phyloP scores from a whole-genome alignment of 1,284 basidiomycete species.

The Leccinum colubrinum region DNA sequence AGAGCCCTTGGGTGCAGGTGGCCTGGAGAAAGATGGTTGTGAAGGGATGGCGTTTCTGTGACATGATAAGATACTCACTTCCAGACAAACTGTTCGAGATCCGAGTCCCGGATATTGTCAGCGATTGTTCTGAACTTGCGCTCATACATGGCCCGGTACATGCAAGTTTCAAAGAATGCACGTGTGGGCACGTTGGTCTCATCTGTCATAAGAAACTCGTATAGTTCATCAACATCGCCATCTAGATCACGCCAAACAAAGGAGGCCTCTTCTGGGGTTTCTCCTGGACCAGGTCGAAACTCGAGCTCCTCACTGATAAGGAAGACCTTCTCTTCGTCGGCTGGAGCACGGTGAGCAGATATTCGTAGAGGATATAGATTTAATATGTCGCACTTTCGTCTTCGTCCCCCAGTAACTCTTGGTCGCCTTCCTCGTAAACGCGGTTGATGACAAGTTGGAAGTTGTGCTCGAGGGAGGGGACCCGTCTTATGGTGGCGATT shows the following conservation, averaged over 20 bases:
- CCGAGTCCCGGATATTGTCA: conserved; percentile 64
- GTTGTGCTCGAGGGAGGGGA: conserved; percentile 79
- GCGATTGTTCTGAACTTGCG: conserved; percentile 79
- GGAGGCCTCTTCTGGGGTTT: conserved; percentile 77
- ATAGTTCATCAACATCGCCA: conserved; percentile 78
- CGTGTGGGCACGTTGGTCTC: conserved; percentile 84
- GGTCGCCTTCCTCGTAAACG: conserved; percentile 94
- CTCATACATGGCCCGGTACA: conserved; percentile 94
- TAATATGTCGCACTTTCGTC: conserved; percentile 76
- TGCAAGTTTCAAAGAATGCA: conserved; percentile 89
- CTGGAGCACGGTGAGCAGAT: conserved; percentile 38
- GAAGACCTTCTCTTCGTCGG: conserved; percentile 90
- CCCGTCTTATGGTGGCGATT: conserved; percentile 90
- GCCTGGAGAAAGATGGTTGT: conserved; percentile 33
- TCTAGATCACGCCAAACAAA: conserved; percentile 91
- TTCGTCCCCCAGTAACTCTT: conserved; percentile 91
- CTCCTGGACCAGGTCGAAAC: conserved; percentile 72
- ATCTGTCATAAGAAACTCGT: conserved; percentile 72
- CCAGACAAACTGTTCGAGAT: conserved; percentile 78
- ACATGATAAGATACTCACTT: conserved; percentile 46
- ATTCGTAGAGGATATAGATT: background rate
- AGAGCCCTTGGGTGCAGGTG: conserved; percentile 32
- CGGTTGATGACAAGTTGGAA: conserved; percentile 97
- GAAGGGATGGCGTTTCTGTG: conserved; percentile 17
- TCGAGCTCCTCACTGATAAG: conserved; percentile 87